A percentile compares a stretch with the other conserved stretches of the same genome.
Conservation (phyloP, 164 flowering plant genomes). For the Platanus orientalis region DNA sequence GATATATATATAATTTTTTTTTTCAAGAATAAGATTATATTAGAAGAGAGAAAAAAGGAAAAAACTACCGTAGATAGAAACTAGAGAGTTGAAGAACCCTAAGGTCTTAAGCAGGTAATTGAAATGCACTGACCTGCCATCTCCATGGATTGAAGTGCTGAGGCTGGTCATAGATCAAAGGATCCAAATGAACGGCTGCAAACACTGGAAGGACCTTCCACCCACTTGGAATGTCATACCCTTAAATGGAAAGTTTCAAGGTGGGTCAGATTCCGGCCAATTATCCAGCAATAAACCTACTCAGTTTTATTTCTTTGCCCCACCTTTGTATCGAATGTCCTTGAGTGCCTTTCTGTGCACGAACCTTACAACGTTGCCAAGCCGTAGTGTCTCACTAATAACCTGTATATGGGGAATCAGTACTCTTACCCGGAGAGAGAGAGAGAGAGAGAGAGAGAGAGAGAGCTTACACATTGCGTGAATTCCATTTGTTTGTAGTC, state of each 20-base stretch:
- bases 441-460: not conserved
- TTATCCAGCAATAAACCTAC: not conserved
- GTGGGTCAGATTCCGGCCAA: constrained; percentile 15
- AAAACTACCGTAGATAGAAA: too few species aligned
- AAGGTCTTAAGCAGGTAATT: too few species aligned
- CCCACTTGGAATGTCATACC: constrained; percentile 91
- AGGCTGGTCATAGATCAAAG: constrained; percentile 56
- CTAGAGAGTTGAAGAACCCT: too few species aligned
- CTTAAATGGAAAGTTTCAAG: constrained; percentile 24
- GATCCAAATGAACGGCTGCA: constrained; percentile 86
- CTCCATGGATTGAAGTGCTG: too few species aligned
- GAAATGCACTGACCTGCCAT: too few species aligned
- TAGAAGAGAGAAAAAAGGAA: too few species aligned
- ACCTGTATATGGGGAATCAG: constrained; percentile 41
- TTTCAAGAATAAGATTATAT: too few species aligned
- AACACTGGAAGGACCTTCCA: constrained; percentile 98
- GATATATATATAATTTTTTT: too few species aligned
- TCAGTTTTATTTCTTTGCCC: not conserved
- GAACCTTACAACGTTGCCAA: constrained; percentile 88
- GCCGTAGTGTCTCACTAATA: constrained; percentile 76
- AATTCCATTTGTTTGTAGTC: constrained; percentile 96
- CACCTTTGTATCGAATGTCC: constrained; percentile 82
- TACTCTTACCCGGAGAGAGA: not conserved
- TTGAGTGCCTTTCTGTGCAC: constrained; percentile 82
- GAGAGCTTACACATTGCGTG: constrained; percentile 70